Base-by-base conservation (phyloP, 306 rosid species). In the Cicer bijugum region DNA sequence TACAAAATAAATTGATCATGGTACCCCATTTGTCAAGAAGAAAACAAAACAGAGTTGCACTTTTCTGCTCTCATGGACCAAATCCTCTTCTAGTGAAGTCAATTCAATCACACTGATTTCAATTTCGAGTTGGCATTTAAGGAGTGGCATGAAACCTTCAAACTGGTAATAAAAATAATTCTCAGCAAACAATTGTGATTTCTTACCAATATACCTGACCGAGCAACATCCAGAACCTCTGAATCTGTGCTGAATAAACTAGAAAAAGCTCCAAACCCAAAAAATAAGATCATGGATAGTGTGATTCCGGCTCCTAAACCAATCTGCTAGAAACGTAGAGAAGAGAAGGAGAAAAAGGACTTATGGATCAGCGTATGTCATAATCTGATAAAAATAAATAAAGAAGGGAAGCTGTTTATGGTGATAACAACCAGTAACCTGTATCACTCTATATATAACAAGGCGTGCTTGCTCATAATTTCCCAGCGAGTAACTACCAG, bases 131-230 rank as follows among this genome's bases (percentile, higher is more conserved):
- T 50, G 55, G 59, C 38, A 57, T 9, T n/a, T 8, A 50, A 67
- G 55, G 42, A 75, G 35, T 28, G 35, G 5, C 52, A 43, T 12
- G 12, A 64, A 42, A 33, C 58, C 46, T 65, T 57, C 28, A 74
- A 69, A 61, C 56, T 15, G n/a, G 15, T 6, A 57, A 51, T 67
- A 15, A 47, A 52, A 35, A 42, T 17, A 17, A 40, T 48, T 76
- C 59, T 44, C 50, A 9, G 57, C 23, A 47, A 76, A 57, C 37
- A 73, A 17, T 50, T 53, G 50, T 35, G 69, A 64, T 69, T 77
- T 77, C 96, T 83, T 86, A 94, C 99, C 91, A 78, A 75, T 79
- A 87, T 33, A 75, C 97, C 99, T 57, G 99, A 88, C 78, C 42
- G 87, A 37, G 99, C 89, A 81, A 88, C 85, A 40, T 61, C 81